Conservation (phyloP, 352 stramenopile genomes). For the Aphanomyces euteiches region DNA sequence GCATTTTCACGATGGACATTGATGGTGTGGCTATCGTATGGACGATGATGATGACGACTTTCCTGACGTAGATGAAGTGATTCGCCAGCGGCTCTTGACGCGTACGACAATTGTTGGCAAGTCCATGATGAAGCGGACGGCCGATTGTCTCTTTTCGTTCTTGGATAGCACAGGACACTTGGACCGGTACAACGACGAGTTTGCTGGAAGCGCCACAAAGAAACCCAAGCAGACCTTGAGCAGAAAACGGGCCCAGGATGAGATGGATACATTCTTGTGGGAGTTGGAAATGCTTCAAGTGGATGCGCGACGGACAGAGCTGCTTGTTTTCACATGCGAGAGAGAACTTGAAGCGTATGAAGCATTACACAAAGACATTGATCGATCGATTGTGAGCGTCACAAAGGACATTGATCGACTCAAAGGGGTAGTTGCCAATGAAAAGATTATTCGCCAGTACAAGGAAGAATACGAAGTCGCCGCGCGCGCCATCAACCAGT, state of each 20-base stretch:
- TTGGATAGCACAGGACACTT: slow-evolving; percentile 63
- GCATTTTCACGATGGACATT: too few species aligned
- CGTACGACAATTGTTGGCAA: slow-evolving; percentile 77
- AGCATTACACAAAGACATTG: slow-evolving; percentile 73
- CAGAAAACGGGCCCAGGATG: slow-evolving; percentile 44
- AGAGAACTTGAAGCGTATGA: slow-evolving; percentile 80
- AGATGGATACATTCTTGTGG: slow-evolving; percentile 76
- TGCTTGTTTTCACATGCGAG: slow-evolving; percentile 77
- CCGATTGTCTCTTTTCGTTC: slow-evolving; percentile 63
- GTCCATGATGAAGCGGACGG: slow-evolving; percentile 71
- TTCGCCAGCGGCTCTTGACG: slow-evolving; percentile 53
- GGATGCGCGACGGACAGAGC: slow-evolving; percentile 75
- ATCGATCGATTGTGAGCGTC: slow-evolving; percentile 60
- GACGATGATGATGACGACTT: background rate
- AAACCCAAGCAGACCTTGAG: background rate
- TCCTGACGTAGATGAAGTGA: slow-evolving; percentile 30
- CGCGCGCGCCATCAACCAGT: slow-evolving; percentile 74
- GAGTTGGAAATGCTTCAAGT: slow-evolving; percentile 83
- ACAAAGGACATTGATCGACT: slow-evolving; percentile 71
- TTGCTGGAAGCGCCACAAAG: slow-evolving; percentile 36
- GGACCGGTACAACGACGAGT: slow-evolving; percentile 43
- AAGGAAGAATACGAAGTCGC: slow-evolving; percentile 88
- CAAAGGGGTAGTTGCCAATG: slow-evolving; percentile 65
- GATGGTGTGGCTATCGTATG: too few species aligned
- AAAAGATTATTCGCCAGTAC: slow-evolving; percentile 72